phyloP scores from a whole-genome alignment of 2,329 filamentous ascomycete genomes.

The Botrytis cinerea region DNA sequence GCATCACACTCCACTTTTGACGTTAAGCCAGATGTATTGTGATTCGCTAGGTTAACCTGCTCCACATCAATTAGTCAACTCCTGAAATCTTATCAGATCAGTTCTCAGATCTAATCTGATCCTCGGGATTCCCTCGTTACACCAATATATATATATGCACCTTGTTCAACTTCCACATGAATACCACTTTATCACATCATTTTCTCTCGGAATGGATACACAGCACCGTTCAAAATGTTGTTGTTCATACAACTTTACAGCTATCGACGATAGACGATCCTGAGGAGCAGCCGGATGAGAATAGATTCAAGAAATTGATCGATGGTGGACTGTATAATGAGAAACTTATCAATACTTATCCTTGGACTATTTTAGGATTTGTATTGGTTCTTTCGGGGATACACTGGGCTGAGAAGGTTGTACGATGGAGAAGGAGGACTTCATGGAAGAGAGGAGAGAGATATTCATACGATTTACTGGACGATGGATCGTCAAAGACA shows the following conservation, averaged over 20 bases:
- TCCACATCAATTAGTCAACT: background rate
- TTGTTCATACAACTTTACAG: background rate
- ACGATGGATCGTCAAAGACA: conserved; percentile 24
- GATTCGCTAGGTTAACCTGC: background rate
- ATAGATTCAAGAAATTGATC: conserved; percentile 15
- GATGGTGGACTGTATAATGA: conserved; percentile 14
- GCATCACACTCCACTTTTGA: background rate
- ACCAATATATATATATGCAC: background rate
- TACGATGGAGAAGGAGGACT: conserved; percentile 32
- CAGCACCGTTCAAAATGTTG: background rate
- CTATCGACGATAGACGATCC: background rate
- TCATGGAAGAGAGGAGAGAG: conserved; percentile 22
- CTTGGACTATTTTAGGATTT: background rate
- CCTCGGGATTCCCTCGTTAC: background rate
- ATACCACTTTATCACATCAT: background rate
- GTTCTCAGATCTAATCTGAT: conserved; percentile 20
- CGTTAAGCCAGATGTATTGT: background rate
- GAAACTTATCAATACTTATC: conserved; percentile 17
- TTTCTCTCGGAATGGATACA: conserved; percentile 13
- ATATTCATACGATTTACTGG: conserved; percentile 23
- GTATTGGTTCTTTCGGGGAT: conserved; percentile 27
- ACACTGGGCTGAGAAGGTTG: conserved; percentile 32
- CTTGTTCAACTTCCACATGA: conserved; percentile 7
- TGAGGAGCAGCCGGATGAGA: background rate
- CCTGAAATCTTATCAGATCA: conserved; percentile 15